Evolutionary conservation across 495 filamentous ascomycete genomes (phyloP), one percentile per base, ranked within the genome.

Genomic region (Xylaria longipes): DNA sequence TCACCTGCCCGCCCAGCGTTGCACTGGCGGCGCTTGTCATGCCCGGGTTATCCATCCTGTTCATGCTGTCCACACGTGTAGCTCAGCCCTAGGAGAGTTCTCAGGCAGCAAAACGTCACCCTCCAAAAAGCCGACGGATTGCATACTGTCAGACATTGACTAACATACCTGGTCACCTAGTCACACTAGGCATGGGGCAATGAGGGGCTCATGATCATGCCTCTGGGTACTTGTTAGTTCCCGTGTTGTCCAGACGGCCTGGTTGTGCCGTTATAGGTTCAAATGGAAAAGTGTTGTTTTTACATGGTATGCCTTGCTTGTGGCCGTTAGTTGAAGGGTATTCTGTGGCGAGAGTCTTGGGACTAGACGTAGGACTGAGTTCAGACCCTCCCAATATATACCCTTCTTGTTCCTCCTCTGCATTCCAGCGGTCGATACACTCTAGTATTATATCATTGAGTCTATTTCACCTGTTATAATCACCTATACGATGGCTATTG

Each of bases 401-500:
- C 5, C 29, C 39, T 37, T 31, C 37, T 39, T 27, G 4, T 43
- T 56, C 27, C 62, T 37, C 65, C 11, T 67, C 29, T 43, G 14
- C 33, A 39, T 54, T 14, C 22, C 33, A 3, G 5, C 9, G n/a
- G 31, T 52, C 33, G 11, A 5, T 4, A 25, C 15, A 27, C n/a
- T 50, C 5, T 11, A 54, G 48, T 45, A 20, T 41, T 39, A 3
- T n/a, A 39, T 33, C 3, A 52, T 33, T 2, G 6, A 9, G 5
- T 56, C 9, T 33, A 29, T 33, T 12, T 17, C 29, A 37, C 39
- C 2, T 27, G 3, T 17, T 15, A 27, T n/a, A 25, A 15, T 31
- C 29, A 1, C 54, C 29, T 45, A 33, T 27, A 45, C 31, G 2
- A 41, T 79, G 77, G 69, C 73, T 64, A 57, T 76, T 22, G 60